Evolutionary conservation across 352 stramenopile species (phyloP).

Genomic region (Pythium monospermum): DNA sequence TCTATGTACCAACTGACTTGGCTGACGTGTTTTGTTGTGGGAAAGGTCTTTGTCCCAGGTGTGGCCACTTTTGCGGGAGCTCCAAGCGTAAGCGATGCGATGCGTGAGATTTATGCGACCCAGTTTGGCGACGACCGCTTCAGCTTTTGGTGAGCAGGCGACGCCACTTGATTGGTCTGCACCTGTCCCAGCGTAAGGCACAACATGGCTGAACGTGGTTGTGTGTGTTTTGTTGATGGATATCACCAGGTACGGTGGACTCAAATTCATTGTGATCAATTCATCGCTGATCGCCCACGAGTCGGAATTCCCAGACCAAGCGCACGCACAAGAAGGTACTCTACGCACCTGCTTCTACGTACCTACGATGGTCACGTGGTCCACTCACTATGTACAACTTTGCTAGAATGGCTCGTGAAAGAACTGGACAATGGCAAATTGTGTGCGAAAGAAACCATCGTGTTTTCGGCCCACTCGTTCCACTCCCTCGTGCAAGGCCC

Average conservation of each 20-base stretch:
- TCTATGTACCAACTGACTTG: too few species aligned
- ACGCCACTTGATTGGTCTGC: not conserved
- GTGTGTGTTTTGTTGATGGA: not conserved
- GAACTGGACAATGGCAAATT: conserved; percentile 81
- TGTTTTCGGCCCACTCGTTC: conserved; percentile 36
- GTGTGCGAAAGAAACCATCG: conserved; percentile 57
- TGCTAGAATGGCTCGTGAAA: conserved; percentile 63
- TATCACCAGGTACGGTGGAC: conserved; percentile 49
- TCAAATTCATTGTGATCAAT: conserved; percentile 79
- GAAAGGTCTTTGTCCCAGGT: conserved; percentile 23
- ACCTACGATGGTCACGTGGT: too few species aligned
- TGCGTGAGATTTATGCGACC: conserved; percentile 39
- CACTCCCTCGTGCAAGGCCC: conserved; percentile 20
- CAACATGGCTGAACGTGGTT: too few species aligned
- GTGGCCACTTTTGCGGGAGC: not conserved
- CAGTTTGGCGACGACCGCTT: conserved; percentile 65
- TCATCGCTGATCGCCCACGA: conserved; percentile 35
- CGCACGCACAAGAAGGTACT: conserved; percentile 51
- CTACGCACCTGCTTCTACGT: not conserved
- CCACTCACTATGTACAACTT: too few species aligned
- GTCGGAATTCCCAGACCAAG: conserved; percentile 24
- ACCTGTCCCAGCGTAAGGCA: too few species aligned
- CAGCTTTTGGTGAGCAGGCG: conserved; percentile 59
- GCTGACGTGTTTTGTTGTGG: too few species aligned
- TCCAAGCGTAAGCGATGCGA: too few species aligned